Conservation (phyloP, 1,284 basidiomycete species). For the Naganishia cerealis region DNA sequence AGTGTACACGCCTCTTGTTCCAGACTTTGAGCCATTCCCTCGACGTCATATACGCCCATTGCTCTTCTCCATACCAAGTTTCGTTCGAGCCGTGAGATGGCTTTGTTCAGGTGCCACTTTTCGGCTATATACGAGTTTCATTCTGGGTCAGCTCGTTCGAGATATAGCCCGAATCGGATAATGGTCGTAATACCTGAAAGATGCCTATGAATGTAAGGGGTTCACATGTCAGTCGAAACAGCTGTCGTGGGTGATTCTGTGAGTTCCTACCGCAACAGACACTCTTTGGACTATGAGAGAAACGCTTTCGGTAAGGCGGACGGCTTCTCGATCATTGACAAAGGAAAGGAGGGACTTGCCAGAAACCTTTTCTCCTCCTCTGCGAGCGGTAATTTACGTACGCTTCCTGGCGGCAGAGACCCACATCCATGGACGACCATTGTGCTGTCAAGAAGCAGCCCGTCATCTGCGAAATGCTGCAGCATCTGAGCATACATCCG, state of each 20-base stretch:
- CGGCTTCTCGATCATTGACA: neutral
- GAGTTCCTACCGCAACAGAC: slow-evolving; percentile 18
- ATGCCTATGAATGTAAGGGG: neutral
- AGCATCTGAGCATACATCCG: slow-evolving; percentile 10
- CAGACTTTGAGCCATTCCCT: slow-evolving; percentile 26
- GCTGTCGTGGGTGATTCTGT: neutral
- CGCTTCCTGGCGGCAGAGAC: neutral
- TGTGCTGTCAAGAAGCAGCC: slow-evolving; percentile 5
- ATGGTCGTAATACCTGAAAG: neutral
- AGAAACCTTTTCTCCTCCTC: slow-evolving; percentile 32
- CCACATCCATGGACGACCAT: slow-evolving; percentile 2
- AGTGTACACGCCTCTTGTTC: slow-evolving; percentile 12
- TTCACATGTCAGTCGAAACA: neutral
- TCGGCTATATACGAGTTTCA: slow-evolving; percentile 17
- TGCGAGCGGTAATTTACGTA: slow-evolving; percentile 8
- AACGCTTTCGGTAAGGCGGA: neutral
- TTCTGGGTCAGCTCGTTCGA: neutral
- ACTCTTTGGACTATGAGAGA: slow-evolving; percentile 20
- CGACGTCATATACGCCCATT: slow-evolving; percentile 30
- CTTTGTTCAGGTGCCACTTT: slow-evolving; percentile 23
- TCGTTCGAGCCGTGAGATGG: slow-evolving; percentile 28
- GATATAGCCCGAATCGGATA: neutral
- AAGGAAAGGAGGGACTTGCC: slow-evolving; percentile 6
- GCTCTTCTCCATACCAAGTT: slow-evolving; percentile 30
- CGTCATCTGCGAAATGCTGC: slow-evolving; percentile 15